Conservation (phyloP, 129 eudicot genomes). For the Logfia minima region DNA sequence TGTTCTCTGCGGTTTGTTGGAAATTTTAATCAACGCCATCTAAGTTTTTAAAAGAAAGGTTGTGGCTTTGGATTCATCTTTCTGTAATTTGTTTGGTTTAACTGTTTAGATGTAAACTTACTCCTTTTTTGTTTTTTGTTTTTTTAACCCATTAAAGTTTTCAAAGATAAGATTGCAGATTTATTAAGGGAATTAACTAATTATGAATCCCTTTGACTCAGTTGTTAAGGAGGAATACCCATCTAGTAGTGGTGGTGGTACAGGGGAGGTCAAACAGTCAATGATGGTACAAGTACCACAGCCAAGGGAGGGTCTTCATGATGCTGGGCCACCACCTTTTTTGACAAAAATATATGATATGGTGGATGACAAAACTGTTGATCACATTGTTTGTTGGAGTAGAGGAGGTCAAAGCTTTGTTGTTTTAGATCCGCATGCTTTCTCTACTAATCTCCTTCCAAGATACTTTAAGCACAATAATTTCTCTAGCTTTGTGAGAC, state of each 20-base stretch:
- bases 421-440: constrained; percentile 84
- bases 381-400: constrained; percentile 66
- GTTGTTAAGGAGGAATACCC: constrained; percentile 66
- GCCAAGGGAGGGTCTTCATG: constrained; percentile 92
- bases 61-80: constrained; percentile 5
- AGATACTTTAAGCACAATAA: constrained; percentile 87
- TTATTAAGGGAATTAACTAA: not conserved
- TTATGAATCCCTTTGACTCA: constrained; percentile 56
- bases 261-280: constrained; percentile 13
- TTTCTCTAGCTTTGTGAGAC: constrained; percentile 97
- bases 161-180: constrained; percentile 1
- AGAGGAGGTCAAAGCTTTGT: constrained; percentile 94
- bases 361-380: constrained; percentile 74
- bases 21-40: constrained; percentile 23
- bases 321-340: constrained; percentile 88
- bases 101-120: not conserved
- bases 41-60: constrained; percentile 13
- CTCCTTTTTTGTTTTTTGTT: not conserved
- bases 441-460: constrained; percentile 69
- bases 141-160: constrained; percentile 23
- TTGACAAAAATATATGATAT: constrained; percentile 82
- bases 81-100: not conserved
- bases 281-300: constrained; percentile 41
- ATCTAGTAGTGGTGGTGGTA: constrained; percentile 20
- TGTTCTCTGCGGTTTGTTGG: not conserved